A percentile compares a stretch with the other conserved stretches of the same genome.
These are phyloP conservation scores for Phytopythium boreale DNA, from an alignment of 352 stramenopile species.

Conservation along the genomic window DNA sequence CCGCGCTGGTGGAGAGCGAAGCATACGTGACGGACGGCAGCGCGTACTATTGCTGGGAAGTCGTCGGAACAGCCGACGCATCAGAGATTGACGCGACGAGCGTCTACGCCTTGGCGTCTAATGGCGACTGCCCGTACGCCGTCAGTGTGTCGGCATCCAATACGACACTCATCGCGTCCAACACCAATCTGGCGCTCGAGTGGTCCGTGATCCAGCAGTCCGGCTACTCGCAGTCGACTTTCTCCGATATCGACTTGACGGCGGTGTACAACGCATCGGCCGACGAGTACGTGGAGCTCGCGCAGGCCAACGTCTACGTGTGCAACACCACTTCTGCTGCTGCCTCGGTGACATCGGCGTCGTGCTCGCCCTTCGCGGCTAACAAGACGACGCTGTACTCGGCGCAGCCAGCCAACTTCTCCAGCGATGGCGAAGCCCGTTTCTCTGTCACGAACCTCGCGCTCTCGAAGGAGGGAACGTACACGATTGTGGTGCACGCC, in stretches of 20 bases:
- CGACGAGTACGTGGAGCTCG: conserved; percentile 29
- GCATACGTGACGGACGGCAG: conserved; percentile 23
- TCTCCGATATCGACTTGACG: conserved; percentile 29
- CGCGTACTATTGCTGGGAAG: conserved; percentile 48
- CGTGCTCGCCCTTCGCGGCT: conserved; percentile 40
- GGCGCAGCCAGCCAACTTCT: conserved; percentile 32
- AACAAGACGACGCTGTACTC: conserved; percentile 31
- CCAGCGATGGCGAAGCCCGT: conserved; percentile 11
- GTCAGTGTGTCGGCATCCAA: conserved; percentile 30
- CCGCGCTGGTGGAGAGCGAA: conserved; percentile 16
- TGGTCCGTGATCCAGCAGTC: conserved; percentile 30
- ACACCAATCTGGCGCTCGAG: conserved; percentile 14
- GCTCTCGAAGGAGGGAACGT: conserved; percentile 38
- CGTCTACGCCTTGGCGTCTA: conserved; percentile 29
- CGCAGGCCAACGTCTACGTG: conserved; percentile 39
- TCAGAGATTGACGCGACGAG: conserved; percentile 20
- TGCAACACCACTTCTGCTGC: conserved; percentile 28
- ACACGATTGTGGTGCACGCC: conserved; percentile 40
- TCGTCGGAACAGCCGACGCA: conserved; percentile 23
- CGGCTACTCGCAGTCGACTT: conserved; percentile 14
- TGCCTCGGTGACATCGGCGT: not conserved
- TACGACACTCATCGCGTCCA: conserved; percentile 14
- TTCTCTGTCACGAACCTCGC: conserved; percentile 27
- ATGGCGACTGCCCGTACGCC: conserved; percentile 40
- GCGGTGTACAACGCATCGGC: conserved; percentile 29